Conservation (phyloP, 2,329 filamentous ascomycete species). For the Aspergillus bombycis region DNA sequence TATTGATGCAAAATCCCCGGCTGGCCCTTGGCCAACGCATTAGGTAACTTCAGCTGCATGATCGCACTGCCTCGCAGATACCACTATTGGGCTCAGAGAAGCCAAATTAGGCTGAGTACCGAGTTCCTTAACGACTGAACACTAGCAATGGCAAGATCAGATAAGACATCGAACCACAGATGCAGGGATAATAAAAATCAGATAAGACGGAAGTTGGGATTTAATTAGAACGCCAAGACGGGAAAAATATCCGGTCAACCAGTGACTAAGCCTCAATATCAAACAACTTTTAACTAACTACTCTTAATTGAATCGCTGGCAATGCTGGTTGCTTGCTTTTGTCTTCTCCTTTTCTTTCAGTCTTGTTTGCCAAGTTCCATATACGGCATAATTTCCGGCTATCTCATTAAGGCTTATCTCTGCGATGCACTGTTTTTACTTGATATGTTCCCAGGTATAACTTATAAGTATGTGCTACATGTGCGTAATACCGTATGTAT, state of each 20-base stretch:
- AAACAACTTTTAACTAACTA: too few species aligned
- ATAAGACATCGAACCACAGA: not conserved
- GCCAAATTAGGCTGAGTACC: not conserved
- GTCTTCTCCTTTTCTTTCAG: too few species aligned
- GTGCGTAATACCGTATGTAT: not conserved
- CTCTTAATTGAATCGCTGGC: too few species aligned
- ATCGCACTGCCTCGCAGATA: not conserved
- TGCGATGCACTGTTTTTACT: not conserved
- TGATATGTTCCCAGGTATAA: not conserved
- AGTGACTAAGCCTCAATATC: not conserved
- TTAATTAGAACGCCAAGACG: not conserved
- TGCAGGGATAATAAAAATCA: not conserved
- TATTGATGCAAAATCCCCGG: constrained; percentile 12
- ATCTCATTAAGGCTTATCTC: not conserved
- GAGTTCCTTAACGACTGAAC: not conserved
- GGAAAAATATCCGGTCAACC: not conserved
- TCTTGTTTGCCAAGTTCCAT: not conserved
- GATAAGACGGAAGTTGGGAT: not conserved
- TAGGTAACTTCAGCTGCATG: constrained; percentile 21
- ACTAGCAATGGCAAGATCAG: not conserved
- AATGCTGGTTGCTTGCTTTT: too few species aligned
- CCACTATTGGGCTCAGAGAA: not conserved
- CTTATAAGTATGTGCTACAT: not conserved
- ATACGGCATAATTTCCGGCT: not conserved
- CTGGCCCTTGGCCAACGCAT: constrained; percentile 1